Evolutionary conservation across 202 grass and related monocot genomes (phyloP).

Genomic region (Schoenoplectus triqueter): DNA sequence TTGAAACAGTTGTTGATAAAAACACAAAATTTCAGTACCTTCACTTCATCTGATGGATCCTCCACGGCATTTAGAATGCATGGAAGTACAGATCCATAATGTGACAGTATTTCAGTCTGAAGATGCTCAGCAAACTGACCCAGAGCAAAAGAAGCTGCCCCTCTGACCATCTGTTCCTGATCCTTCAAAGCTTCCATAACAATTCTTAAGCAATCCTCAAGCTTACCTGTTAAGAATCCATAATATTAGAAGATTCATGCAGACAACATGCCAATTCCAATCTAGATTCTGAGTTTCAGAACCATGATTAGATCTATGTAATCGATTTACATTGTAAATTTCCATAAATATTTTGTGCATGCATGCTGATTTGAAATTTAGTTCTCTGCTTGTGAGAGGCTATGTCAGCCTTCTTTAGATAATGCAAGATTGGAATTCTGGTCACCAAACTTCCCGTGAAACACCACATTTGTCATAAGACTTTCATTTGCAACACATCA

Average conservation of each 20-base stretch:
- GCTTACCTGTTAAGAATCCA: conserved; percentile 46
- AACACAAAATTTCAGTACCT: conserved; percentile 50
- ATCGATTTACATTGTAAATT: neutral
- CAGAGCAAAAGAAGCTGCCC: conserved; percentile 92
- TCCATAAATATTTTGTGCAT: neutral
- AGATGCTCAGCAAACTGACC: conserved; percentile 98
- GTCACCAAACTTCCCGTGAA: neutral
- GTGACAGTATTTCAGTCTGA: conserved; percentile 91
- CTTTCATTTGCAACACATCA: neutral
- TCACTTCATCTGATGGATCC: conserved; percentile 95
- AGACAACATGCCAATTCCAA: neutral
- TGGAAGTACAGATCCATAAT: conserved; percentile 85
- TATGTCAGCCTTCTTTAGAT: neutral
- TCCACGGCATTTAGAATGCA: conserved; percentile 95
- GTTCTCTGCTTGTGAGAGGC: neutral
- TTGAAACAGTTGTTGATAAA: neutral
- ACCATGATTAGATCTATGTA: conserved; percentile 1
- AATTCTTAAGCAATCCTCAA: conserved; percentile 84
- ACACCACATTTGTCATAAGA: neutral
- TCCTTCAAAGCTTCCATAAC: conserved; percentile 95
- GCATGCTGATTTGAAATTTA: neutral
- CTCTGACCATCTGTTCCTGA: conserved; percentile 98
- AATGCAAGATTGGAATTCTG: neutral
- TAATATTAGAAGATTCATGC: neutral
- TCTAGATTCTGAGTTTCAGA: neutral